A percentile compares a stretch with the other conserved stretches of the same genome.
Evolutionary conservation across 1,139 yeast genomes (phyloP).

Genomic region (Sporopachydermia cereana): DNA sequence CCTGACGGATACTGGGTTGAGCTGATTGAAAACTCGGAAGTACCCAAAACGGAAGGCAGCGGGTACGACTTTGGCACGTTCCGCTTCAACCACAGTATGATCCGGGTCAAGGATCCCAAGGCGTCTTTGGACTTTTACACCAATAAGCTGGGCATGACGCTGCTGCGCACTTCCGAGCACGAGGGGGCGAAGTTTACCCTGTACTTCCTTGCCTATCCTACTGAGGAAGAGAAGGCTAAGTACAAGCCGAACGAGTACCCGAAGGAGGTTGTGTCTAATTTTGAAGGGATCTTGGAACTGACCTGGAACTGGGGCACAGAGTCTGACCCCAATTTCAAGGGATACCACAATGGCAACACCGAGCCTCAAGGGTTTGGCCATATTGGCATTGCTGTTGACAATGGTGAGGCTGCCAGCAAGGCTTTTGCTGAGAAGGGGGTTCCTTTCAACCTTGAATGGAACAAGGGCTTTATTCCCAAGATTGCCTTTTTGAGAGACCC

Average conservation of each 20-base stretch:
- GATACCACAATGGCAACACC: constrained; percentile 79
- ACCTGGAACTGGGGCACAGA: constrained; percentile 97
- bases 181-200: constrained; percentile 55
- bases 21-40: constrained; percentile 49
- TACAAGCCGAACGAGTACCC: constrained; percentile 24
- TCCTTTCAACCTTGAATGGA: constrained; percentile 74
- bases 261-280: constrained; percentile 16
- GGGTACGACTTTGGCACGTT: neutral
- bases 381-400: constrained; percentile 57
- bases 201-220: constrained; percentile 70
- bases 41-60: constrained; percentile 26
- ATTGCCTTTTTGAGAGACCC: constrained; percentile 78
- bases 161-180: constrained; percentile 43
- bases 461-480: constrained; percentile 66
- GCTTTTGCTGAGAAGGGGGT: constrained; percentile 42
- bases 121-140: constrained; percentile 67
- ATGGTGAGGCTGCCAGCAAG: constrained; percentile 40
- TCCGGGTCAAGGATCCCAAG: constrained; percentile 77
- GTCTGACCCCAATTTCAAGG: constrained; percentile 50
- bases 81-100: constrained; percentile 84
- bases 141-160: constrained; percentile 68
- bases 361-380: constrained; percentile 80
- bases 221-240: constrained; percentile 19
- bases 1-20: constrained; percentile 98
- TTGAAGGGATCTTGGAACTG: constrained; percentile 63